Percentiles rank a stretch among this genome's conserved stretches.
phyloP scores from a whole-genome alignment of 768 basidiomycete species.

The Kwoniella newhampshirensis region DNA sequence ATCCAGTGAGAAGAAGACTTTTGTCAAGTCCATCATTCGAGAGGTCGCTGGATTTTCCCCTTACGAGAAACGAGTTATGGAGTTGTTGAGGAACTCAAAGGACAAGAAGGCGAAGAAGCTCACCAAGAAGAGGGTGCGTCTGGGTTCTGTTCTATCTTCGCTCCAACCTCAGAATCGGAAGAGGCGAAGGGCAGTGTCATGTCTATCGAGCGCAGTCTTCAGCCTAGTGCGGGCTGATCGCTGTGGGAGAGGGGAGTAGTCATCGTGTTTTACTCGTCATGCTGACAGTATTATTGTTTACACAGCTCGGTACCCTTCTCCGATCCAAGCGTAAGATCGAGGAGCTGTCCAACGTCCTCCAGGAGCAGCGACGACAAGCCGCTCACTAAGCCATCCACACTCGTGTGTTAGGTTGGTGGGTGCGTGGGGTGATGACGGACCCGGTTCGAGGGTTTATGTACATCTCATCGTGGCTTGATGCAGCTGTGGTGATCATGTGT shows the following conservation, averaged over 20 bases:
- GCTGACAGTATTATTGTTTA: not conserved
- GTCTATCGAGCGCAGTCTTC: too few relatives aligned
- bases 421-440: not conserved
- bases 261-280: not conserved
- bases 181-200: too few relatives aligned
- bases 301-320: constrained; percentile 90
- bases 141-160: not conserved
- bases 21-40: constrained; percentile 87
- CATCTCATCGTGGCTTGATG: constrained; percentile 3
- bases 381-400: constrained; percentile 48
- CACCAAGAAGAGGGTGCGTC: constrained; percentile 97
- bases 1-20: constrained; percentile 71
- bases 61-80: constrained; percentile 97
- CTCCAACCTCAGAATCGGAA: too few relatives aligned
- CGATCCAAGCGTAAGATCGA: constrained; percentile 99
- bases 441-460: not conserved
- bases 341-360: constrained; percentile 84
- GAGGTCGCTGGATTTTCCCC: constrained; percentile 98
- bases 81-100: constrained; percentile 97
- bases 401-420: not conserved
- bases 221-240: not conserved
- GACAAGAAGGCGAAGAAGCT: constrained; percentile 99
- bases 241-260: not conserved
- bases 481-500: constrained; percentile 1
- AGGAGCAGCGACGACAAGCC: constrained; percentile 55